Conservation (phyloP, 2,329 filamentous ascomycete species). For the Claviceps sp. region DNA sequence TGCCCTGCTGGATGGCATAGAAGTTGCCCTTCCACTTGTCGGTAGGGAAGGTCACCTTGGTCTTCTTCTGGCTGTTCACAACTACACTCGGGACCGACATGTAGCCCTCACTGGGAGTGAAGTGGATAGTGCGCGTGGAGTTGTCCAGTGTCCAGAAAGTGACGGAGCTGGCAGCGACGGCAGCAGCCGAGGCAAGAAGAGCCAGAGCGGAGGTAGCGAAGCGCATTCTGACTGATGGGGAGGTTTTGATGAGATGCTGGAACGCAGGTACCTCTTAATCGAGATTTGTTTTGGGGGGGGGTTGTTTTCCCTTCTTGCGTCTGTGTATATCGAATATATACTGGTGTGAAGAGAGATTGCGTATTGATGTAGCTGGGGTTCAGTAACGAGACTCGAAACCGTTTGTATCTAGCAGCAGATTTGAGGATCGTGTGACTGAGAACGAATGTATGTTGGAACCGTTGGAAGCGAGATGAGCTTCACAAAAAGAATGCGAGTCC, state of each 20-base stretch:
- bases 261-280: no score
- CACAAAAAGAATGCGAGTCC: slow-evolving; percentile 17
- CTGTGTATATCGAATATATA: not conserved
- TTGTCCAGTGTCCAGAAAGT: slow-evolving; percentile 47
- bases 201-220: slow-evolving; percentile 33
- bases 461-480: slow-evolving; percentile 6
- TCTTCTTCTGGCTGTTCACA: slow-evolving; percentile 24
- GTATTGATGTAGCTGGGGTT: slow-evolving; percentile 1
- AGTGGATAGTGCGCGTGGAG: slow-evolving; percentile 34
- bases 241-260: not conserved
- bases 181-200: slow-evolving; percentile 27
- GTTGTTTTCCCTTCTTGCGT: not conserved
- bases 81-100: slow-evolving; percentile 23
- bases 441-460: slow-evolving; percentile 4
- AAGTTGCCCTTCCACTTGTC: slow-evolving; percentile 35
- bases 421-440: not conserved
- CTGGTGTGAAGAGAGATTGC: slow-evolving; percentile 6
- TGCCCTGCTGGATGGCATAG: slow-evolving; percentile 34
- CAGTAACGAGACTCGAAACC: slow-evolving; percentile 1
- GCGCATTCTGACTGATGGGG: slow-evolving; percentile 33
- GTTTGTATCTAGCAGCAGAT: not conserved
- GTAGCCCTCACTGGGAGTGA: slow-evolving; percentile 30
- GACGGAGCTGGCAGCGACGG: slow-evolving; percentile 34
- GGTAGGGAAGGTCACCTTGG: slow-evolving; percentile 27
- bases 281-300: no score